Base-by-base conservation (phyloP, 192 early-diverging fungal genomes). In the Umbelopsis ramanniana region DNA sequence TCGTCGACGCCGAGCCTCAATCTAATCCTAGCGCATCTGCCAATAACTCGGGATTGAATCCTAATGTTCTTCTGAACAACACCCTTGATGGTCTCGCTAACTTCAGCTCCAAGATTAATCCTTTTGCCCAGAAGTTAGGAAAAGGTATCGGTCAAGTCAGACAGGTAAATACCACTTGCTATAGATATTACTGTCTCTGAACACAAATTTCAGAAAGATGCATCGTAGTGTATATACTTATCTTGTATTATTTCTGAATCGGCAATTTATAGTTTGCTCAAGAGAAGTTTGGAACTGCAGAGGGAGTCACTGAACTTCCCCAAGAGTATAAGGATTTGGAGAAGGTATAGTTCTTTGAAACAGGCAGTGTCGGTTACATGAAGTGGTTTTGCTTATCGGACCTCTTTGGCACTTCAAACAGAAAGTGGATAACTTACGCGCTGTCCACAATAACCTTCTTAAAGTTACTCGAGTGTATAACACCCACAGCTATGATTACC, bases 261-360 rank as follows among this genome's bases (percentile, higher is more conserved):
- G 92, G 19, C 86, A 88, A 24, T 47, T 43, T 21, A n/a, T 82
- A 98, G 94, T 92, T 91, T 84, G 96, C 96, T 24, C 89, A 90
- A 71, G 97, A 99, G 76, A 90, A 89, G 77, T 83, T 97, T 66
- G 93, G 92, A 40, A 91, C 81, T 68, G 85, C 85, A 14, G 86
- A 88, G 23, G 94, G 97, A 68, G 86, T 96, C 35, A 99, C 97
- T 37, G 93, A 94, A 69, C 89, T 99, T 33, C 97, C 97, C 43
- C 86, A 86, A 68, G 97, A 99, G 74, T 99, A 98, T 81, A 84
- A 94, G 68, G 89, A 92, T 66, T 85, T 99, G 52, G 97, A 98
- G 75, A 88, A 87, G 86, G 94, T 93, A 84, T 68, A 71, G 60
- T 17, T 70, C 15, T 63, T 37, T 63, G 57, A 26, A 26, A 23